Base-by-base conservation (phyloP, 116 monocot genomes). In the Posidonia oceanica region DNA sequence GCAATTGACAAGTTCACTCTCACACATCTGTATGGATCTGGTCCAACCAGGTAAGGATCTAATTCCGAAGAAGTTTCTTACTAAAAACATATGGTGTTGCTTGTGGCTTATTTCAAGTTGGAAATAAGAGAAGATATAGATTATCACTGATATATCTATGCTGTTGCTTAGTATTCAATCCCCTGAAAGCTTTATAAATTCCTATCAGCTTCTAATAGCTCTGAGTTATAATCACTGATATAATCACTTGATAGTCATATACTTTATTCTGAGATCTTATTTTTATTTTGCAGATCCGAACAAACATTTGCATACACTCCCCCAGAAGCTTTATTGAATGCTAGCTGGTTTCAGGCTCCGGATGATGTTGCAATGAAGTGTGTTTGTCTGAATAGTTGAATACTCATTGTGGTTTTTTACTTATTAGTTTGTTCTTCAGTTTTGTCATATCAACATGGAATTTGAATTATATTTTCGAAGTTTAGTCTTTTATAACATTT, bases 221-320 rank as follows among this genome's bases (percentile, higher is more conserved):
- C 12, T 12, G 10, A 2, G 44, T 44, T 44, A 2, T 44, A 44
- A 7, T 44, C 44, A 44, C 5, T 44, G 48, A 5, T 48, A 5
- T 48, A 48, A 10, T 48, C 48, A 48, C 7, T 48, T 29, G 29
- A 48, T 48, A 48, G 48, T 48, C 7, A 48, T 48, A 48, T 48
- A 12, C 48, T 10, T 29, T 60, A 22, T 11, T 29, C 29, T 3
- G 60, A 60, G 12, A 11, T 60, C 59, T 11, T 60, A 18, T n/a
- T 16, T 42, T 5, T 63, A 53, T 17, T 53, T 64, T 71, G 23
- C 56, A 77, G 94, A 70, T 85, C 84, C 40, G 94, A 90, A 57
- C 94, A 94, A 77, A 94, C 94, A 37, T 90, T 76, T 73, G 94
- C 90, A 69, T 94, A 94, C 71, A 82, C 85, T 65, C 82, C 94